Evolutionary conservation across 345 rosid genomes (phyloP), one percentile per base, ranked within the genome.

Genomic region (Hibiscus tridactylites): DNA sequence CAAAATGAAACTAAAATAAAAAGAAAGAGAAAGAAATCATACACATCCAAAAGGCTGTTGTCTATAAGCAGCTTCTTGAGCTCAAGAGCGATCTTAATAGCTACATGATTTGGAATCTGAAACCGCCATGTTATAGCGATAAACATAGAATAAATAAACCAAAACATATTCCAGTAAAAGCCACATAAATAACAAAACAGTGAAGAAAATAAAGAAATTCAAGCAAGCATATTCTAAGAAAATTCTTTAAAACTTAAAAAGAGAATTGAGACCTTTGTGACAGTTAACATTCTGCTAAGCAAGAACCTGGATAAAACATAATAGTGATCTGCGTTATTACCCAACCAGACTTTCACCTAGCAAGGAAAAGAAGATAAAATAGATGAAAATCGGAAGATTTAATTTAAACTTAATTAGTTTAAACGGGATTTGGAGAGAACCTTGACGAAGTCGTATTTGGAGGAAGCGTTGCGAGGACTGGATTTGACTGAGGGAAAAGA

Each of bases 41-140:
- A 96, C 98, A 92, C 99, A 78, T 96, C 99, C 42, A 96, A 88
- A 77, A 96, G 99, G 78, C 97, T 96, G 85, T 96, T 92, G 79
- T 96, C 98, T 57, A 92, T 85, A 21, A 96, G 91, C 80, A 96
- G 84, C 83, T 96, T 96, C 90, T 96, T 96, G 78, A 96, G 90
- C 64, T 96, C 99, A 64, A 96, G 97, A 72, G 99, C 83, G 64
- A 96, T 96, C 85, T 92, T 96, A 61, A 96, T 71, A 15, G 99
- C 99, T 11, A 89, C 97, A 69, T 96, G 99, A 82, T 96, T 90
- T 9, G 97, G 98, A 49, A 96, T 96, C 99, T 96, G 91, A 67
- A 79, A 82, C 56, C 62, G 16, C 15, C 35, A 28, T 56, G 60
- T 56, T 24, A 56, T 19, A 56, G 0, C 12, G 68, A 56, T 47